Base-by-base conservation (phyloP, 116 monocot genomes). In the Zostera marina region DNA sequence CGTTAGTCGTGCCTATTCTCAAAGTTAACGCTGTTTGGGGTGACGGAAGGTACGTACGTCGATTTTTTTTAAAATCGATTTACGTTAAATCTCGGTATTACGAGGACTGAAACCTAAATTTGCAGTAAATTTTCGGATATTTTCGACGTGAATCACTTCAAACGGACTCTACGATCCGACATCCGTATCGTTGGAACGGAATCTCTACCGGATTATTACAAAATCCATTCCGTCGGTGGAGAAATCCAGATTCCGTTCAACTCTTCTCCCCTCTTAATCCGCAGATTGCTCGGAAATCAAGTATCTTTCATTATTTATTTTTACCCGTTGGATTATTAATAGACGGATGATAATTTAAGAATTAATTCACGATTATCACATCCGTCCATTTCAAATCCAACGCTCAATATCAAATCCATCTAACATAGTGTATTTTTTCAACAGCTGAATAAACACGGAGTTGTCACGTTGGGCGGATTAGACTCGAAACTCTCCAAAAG, bases 111-210 rank as follows among this genome's bases (percentile, higher is more conserved):
- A 14, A 32, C 46, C 22, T 11, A 9, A 45, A 46, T 3, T 40
- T 54, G 70, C 75, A 90, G 90, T 63, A 76, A 79, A 16, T 90
- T 90, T 59, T 67, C 90, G 1, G 90, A 90, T 17, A 81, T 90
- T 55, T 90, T 90, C 41, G 84, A 90, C 53, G 56, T 79, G 47
- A 74, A 78, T 45, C 90, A 90, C 60, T 90, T 90, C 84, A 90
- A 67, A 59, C 73, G 23, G 41, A 74, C 71, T 2, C 68, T 90
- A 1, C 62, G 48, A 1, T 49, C 71, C 6, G 81, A 90, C 66
- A 66, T 90, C 20, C 67, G 78, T 13, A 62, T 90, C 0, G 79
- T 84, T 19, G 68, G 65, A 26, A 26, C 4, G 26, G 26, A 26
- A 4, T 73, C 76, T 41, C 69, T 90, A 16, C 90, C 90, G 7